These are phyloP conservation scores for Arctostaphylos glauca DNA, from an alignment of 148 eudicot species.

Conservation along the genomic window DNA sequence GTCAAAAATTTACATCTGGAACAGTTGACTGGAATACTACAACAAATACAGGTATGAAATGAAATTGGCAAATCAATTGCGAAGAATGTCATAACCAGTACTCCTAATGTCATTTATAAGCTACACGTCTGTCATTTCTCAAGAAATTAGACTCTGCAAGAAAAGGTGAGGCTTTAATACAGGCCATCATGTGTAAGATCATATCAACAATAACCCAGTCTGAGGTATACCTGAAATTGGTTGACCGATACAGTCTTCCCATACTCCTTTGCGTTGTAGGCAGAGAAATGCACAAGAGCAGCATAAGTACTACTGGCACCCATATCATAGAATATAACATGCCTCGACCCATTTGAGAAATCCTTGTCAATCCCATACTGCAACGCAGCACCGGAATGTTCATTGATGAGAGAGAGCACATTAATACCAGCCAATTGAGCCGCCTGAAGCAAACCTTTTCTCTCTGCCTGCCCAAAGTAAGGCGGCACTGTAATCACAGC, in stretches of 20 bases:
- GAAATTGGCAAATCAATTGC: not conserved
- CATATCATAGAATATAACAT: conserved; percentile 92
- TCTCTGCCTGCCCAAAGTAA: conserved; percentile 85
- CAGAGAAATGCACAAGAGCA: conserved; percentile 85
- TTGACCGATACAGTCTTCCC: conserved; percentile 86
- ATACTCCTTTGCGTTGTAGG: conserved; percentile 78
- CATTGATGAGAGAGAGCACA: conserved; percentile 80
- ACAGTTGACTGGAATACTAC: not conserved
- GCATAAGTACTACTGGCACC: conserved; percentile 89
- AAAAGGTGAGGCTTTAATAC: not conserved
- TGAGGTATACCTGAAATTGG: conserved; percentile 77
- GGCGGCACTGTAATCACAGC: conserved; percentile 92
- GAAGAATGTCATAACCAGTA: not conserved
- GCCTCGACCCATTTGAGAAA: conserved; percentile 76
- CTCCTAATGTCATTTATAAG: not conserved
- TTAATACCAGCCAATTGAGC: conserved; percentile 81
- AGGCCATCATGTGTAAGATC: not conserved
- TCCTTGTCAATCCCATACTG: conserved; percentile 99
- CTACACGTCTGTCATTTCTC: not conserved
- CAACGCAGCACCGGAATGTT: conserved; percentile 89
- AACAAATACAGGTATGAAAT: not conserved
- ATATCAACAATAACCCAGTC: not conserved
- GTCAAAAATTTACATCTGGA: not conserved
- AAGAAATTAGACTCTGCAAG: not conserved
- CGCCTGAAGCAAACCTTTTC: conserved; percentile 71